phyloP scores from a whole-genome alignment of 1,284 basidiomycete species.

The Ceratorhiza oryzae-sativae region DNA sequence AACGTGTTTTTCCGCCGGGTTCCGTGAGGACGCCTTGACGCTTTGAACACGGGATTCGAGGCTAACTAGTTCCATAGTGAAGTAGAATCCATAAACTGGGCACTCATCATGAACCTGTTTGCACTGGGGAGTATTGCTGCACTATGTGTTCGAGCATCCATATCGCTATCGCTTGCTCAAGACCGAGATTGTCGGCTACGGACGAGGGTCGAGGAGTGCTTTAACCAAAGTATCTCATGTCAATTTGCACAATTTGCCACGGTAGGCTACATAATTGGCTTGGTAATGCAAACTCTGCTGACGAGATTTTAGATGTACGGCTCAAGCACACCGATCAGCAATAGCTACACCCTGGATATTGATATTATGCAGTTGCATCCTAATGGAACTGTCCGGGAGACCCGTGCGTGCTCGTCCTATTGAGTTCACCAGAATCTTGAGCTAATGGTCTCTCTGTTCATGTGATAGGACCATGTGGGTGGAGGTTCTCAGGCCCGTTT shows the following conservation, averaged over 20 bases:
- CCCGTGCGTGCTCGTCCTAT: background rate
- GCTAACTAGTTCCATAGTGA: background rate
- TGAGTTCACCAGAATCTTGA: no score
- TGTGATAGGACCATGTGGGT: background rate
- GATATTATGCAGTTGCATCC: background rate
- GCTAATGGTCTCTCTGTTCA: no score
- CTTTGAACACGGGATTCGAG: background rate
- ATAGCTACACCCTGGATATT: background rate
- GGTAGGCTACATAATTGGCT: background rate
- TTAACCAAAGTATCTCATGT: background rate
- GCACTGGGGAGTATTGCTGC: background rate
- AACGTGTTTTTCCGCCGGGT: conserved; percentile 17
- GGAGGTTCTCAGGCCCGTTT: background rate
- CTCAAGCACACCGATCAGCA: background rate
- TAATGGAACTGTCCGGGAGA: background rate
- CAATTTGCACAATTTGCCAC: background rate
- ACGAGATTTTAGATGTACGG: conserved; percentile 1
- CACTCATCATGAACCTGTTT: background rate
- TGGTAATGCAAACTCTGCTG: background rate
- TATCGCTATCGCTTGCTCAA: background rate
- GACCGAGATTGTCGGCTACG: conserved; percentile 4
- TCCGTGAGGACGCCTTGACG: background rate
- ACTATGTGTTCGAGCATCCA: conserved; percentile 1
- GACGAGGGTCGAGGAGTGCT: conserved; percentile 10
- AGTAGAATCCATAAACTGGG: conserved; percentile 1